Evolutionary conservation across 306 rosid species (phyloP), one percentile per base, ranked within the genome.

Genomic region (Hylodesmum podocarpum): DNA sequence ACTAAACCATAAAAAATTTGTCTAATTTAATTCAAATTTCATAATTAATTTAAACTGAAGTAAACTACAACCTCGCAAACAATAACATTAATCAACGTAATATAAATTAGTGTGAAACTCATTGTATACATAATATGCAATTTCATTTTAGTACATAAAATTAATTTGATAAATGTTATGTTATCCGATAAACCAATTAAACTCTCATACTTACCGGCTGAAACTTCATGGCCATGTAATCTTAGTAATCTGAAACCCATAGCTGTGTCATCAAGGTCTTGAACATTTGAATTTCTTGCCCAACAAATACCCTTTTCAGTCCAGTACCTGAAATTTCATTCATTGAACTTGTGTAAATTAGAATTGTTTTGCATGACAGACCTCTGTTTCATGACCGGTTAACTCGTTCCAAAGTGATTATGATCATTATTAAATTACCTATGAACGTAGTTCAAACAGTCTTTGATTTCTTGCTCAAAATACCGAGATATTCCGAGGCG

Each of bases 191-290:
- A 2, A 18, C 14, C 21, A n/a, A 46, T 46, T 46, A 46, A 9
- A 36, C n/a, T n/a, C n/a, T n/a, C 0, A 54, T n/a, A 61, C 69
- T 63, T 61, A 95, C 99, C 55, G 0, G 96, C 82, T 64, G 97
- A 91, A 66, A 96, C 90, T 9, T 88, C 22, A 55, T 84, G 77
- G 8, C 99, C 96, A 61, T 89, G 93, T 70, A 89, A 69, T 58
- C 99, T 85, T 25, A 96, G 78, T 11, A 96, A 53, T 79, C 97
- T 88, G 54, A 96, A 96, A 41, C 85, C 99, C 99, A 96, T 96
- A 24, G 99, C 86, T 0, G 99, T 91, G 83, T 96, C 99, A 76
- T 96, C 99, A 39, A 96, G 85, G 57, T 96, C 99, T 33, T 82
- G 86, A 83, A 96, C 92, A 28, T 59, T 70, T 0, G 96, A 86